These are phyloP conservation scores for Cynara cardunculus DNA, from an alignment of 129 eudicot species.

Conservation along the genomic window DNA sequence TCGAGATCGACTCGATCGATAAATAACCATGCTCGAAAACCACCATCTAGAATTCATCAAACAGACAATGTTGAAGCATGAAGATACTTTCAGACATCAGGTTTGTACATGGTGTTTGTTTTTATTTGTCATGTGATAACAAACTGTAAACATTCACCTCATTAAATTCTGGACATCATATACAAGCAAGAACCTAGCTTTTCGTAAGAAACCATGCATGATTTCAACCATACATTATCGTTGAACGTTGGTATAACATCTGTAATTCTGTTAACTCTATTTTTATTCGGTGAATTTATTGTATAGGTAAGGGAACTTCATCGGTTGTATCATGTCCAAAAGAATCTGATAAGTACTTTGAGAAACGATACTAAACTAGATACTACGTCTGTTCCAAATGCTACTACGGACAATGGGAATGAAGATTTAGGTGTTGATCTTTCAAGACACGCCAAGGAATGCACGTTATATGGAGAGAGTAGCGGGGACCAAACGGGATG, in stretches of 20 bases:
- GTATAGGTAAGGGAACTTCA: constrained; percentile 75
- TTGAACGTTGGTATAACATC: not conserved
- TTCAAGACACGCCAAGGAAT: constrained; percentile 34
- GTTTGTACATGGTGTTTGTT: constrained; percentile 26
- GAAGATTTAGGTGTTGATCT: constrained; percentile 41
- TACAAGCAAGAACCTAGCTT: not conserved
- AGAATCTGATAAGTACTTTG: constrained; percentile 43
- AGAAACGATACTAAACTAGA: constrained; percentile 22
- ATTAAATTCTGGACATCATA: not conserved
- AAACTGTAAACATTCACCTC: too few relatives aligned
- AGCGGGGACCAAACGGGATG: constrained; percentile 11
- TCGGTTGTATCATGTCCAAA: constrained; percentile 52
- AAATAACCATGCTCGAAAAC: constrained; percentile 36
- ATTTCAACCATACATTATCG: too few relatives aligned
- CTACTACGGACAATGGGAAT: constrained; percentile 6
- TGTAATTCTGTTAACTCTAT: not conserved
- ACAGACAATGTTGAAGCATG: constrained; percentile 63
- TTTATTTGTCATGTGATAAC: not conserved
- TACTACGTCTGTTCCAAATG: not conserved
- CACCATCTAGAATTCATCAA: constrained; percentile 41
- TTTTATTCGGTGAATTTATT: not conserved
- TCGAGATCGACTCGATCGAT: constrained; percentile 15
- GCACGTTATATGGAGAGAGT: constrained; percentile 25
- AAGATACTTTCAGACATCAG: constrained; percentile 68
- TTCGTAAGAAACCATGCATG: not conserved